Conservation (phyloP, 805 yeast genomes). For the Zygoascus tannicola region DNA sequence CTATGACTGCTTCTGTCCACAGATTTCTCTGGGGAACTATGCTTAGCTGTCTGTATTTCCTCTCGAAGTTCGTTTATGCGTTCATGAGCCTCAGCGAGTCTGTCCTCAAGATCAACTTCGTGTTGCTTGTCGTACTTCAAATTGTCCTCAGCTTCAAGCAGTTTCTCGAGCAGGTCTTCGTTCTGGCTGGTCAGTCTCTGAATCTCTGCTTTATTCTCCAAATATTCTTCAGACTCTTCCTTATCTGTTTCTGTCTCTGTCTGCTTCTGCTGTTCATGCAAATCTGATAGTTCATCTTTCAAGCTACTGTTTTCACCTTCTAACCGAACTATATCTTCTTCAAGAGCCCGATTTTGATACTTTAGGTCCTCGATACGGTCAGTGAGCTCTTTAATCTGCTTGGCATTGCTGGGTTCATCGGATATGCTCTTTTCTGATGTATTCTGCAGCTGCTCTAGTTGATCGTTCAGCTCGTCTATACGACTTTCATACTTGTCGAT, state of each 20-base stretch:
- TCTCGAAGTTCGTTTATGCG: neutral
- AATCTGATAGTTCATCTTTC: constrained; percentile 1
- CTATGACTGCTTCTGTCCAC: neutral
- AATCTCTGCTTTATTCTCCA: neutral
- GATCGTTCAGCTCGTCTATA: constrained; percentile 4
- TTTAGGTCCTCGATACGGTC: constrained; percentile 20
- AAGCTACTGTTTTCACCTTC: constrained; percentile 14
- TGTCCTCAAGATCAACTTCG: neutral
- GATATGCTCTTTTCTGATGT: constrained; percentile 1
- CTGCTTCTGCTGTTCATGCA: constrained; percentile 5
- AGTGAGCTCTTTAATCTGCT: constrained; percentile 8
- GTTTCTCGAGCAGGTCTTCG: neutral
- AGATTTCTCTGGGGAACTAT: neutral
- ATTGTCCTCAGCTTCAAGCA: neutral
- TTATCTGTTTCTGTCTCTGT: constrained; percentile 11
- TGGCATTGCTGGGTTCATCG: neutral
- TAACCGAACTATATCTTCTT: constrained; percentile 18
- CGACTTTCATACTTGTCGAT: constrained; percentile 6
- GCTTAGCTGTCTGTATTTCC: neutral
- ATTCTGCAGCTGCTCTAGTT: constrained; percentile 8
- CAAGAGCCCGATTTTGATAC: constrained; percentile 17
- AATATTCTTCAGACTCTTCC: constrained; percentile 2
- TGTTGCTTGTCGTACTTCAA: neutral
- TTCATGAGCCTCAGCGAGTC: neutral
- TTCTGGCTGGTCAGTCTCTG: constrained; percentile 1